phyloP scores from a whole-genome alignment of 129 eudicot genomes.

The Rutidosis leptorrhynchoides region DNA sequence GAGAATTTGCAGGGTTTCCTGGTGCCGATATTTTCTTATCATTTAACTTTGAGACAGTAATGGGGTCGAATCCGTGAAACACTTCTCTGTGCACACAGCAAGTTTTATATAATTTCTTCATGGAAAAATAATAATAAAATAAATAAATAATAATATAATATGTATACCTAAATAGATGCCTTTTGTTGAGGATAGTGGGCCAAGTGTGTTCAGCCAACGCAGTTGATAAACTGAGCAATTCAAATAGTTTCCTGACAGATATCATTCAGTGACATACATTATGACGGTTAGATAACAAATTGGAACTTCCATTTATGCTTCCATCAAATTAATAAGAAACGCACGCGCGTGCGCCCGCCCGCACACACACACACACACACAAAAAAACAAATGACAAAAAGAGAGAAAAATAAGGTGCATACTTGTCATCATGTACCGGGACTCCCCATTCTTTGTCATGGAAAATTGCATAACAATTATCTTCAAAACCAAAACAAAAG shows the following conservation, averaged over 20 bases:
- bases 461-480: neutral
- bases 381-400: too few species aligned
- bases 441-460: constrained; percentile 22
- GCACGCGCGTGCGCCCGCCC: too few species aligned
- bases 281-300: neutral
- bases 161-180: constrained; percentile 66
- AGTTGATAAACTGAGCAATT: constrained; percentile 81
- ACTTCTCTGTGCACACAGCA: constrained; percentile 61
- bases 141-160: constrained; percentile 4
- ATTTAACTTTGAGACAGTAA: constrained; percentile 65
- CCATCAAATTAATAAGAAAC: neutral
- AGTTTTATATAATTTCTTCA: constrained; percentile 15
- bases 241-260: constrained; percentile 75
- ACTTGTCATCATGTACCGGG: constrained; percentile 43
- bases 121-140: neutral
- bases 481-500: neutral
- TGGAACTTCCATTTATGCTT: neutral
- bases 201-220: constrained; percentile 94
- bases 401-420: too few species aligned
- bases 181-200: constrained; percentile 83
- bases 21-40: constrained; percentile 67
- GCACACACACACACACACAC: too few species aligned
- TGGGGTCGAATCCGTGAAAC: constrained; percentile 75
- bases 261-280: neutral
- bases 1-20: constrained; percentile 68